A percentile compares a stretch with the other conserved stretches of the same genome.
These are phyloP conservation scores for Otatea glauca DNA, from an alignment of 176 grass and related monocot species.

Conservation along the genomic window DNA sequence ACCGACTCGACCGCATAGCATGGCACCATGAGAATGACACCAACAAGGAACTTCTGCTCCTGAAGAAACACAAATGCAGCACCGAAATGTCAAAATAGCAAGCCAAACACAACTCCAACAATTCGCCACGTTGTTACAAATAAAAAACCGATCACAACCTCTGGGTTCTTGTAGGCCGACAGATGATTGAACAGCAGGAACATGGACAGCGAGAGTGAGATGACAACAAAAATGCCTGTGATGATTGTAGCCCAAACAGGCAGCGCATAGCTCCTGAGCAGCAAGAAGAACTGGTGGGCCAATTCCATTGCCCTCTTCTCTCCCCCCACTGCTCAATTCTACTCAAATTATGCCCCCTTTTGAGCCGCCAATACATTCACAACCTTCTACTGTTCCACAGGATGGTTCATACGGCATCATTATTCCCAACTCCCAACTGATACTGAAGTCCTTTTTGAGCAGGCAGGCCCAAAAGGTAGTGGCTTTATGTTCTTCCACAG, in stretches of 20 bases:
- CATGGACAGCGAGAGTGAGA: conserved; percentile 62
- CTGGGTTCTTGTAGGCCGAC: conserved; percentile 85
- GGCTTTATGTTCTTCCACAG: conserved; percentile 17
- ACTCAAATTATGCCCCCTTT: neutral
- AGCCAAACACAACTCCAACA: neutral
- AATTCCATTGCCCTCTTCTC: conserved; percentile 36
- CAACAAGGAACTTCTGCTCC: conserved; percentile 93
- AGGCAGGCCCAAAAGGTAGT: neutral
- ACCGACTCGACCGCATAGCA: conserved; percentile 86
- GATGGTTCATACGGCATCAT: conserved; percentile 23
- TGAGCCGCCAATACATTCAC: neutral
- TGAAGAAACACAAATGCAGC: conserved; percentile 39
- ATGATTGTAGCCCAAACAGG: conserved; percentile 65
- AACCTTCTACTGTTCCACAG: neutral
- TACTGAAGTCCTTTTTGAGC: neutral
- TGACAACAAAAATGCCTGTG: conserved; percentile 52
- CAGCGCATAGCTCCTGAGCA: conserved; percentile 46
- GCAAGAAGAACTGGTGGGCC: conserved; percentile 36
- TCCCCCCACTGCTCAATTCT: neutral
- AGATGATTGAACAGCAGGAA: conserved; percentile 80
- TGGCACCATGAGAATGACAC: conserved; percentile 85
- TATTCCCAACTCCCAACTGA: conserved; percentile 4
- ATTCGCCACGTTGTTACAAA: conserved; percentile 11
- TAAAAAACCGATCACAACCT: conserved; percentile 47
- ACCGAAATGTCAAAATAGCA: conserved; percentile 11